Evolutionary conservation across 768 basidiomycete genomes (phyloP), one percentile per base, ranked within the genome.

Genomic region (Pisolithus orientalis): DNA sequence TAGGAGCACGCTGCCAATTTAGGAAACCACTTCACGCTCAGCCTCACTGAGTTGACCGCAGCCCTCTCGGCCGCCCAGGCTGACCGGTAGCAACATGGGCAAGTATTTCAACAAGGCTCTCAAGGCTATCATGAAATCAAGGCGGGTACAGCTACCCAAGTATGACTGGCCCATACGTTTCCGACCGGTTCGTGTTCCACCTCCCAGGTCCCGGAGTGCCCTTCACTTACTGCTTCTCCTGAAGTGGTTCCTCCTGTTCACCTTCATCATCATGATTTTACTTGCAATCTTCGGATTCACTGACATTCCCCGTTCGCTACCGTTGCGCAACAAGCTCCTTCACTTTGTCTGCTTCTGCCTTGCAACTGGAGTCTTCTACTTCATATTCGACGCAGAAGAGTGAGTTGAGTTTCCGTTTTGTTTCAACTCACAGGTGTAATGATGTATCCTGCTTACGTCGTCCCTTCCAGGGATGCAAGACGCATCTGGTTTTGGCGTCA

Each of bases 401-500:
- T 93, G 59, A 65, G 87, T 71, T 21, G 21, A 28, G 39, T 44
- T 28, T 24, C 32, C 56, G 6, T 42, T 25, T 37, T 11, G 11
- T 29, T 29, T 6, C 11, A 27, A 17, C 34, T 34, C 34, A 13
- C 34, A 34, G 2, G 4, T 14, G 37, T 6, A 7, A 2, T 21
- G 21, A 21, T 21, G 21, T 24, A 8, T 11, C 44, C 32, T 53
- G 53, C 31, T 44, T 34, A 21, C 6, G 27, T 31, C 50, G n/a
- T n/a, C 39, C 6, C 45, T 14, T 14, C 49, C 49, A 93, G 90
- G 64, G 84, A 84, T 49, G 83, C 84, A 6, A 73, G 90, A 53
- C 76, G 90, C 56, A 78, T 92, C 67, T 93, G 91, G 90, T 85
- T 90, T 59, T 93, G 90, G 90, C 79, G 90, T 28, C 77, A 85